Percentiles rank a stretch among this genome's conserved stretches.
Conservation (phyloP, 2,329 filamentous ascomycete genomes). For the Alternaria brassicae region DNA sequence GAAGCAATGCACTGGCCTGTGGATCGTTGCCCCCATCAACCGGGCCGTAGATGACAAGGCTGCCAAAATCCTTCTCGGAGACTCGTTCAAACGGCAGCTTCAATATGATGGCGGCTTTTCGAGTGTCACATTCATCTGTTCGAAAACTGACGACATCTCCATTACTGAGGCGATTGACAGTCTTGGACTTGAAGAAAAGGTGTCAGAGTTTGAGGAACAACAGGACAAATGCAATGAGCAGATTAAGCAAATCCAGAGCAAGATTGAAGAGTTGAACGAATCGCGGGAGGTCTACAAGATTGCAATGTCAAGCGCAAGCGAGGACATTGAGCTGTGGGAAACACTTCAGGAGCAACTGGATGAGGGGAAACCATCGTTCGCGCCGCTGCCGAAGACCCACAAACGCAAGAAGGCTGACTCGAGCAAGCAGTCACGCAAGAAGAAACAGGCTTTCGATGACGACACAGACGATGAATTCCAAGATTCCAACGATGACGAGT, state of each 20-base stretch:
- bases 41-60: conserved; percentile 67
- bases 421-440: conserved; percentile 2
- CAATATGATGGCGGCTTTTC: conserved; percentile 65
- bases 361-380: conserved; percentile 54
- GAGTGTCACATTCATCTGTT: conserved; percentile 67
- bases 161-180: conserved; percentile 54
- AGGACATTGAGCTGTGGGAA: conserved; percentile 58
- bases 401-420: conserved; percentile 53
- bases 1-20: conserved; percentile 66
- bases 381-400: conserved; percentile 34
- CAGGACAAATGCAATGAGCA: conserved; percentile 22
- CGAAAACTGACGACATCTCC: conserved; percentile 68
- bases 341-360: conserved; percentile 48
- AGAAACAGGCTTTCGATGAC: neutral
- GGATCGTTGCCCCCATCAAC: conserved; percentile 69
- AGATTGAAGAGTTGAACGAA: conserved; percentile 42
- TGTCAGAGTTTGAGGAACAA: conserved; percentile 39
- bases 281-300: conserved; percentile 45
- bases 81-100: conserved; percentile 65
- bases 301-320: conserved; percentile 48
- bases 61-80: conserved; percentile 63
- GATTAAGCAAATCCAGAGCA: conserved; percentile 23
- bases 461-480: conserved; percentile 2
- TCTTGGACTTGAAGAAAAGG: conserved; percentile 47
- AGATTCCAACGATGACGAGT: conserved; percentile 31